Conservation (phyloP, 768 basidiomycete genomes). For the Russula virescens region DNA sequence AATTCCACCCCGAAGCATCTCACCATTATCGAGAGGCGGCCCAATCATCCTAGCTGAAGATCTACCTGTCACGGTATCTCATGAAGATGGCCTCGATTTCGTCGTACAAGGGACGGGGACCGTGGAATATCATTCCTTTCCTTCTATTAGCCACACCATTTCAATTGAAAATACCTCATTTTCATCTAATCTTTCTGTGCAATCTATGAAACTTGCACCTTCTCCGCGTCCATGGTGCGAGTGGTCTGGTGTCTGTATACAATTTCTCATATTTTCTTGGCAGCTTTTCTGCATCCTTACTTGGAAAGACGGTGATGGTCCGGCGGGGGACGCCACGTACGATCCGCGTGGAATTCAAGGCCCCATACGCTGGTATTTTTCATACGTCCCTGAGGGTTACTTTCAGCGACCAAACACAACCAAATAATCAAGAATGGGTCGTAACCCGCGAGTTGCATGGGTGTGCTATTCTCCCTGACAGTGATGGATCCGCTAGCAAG, state of each 20-base stretch:
- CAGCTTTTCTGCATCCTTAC: constrained; percentile 5
- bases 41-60: neutral
- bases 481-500: too few species aligned
- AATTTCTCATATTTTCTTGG: neutral
- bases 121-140: neutral
- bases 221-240: constrained; percentile 11
- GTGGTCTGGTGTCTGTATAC: neutral
- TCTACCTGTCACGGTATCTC: constrained; percentile 3
- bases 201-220: neutral
- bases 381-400: neutral
- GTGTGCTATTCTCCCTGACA: neutral
- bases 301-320: neutral
- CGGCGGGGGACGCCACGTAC: neutral
- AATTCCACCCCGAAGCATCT: neutral
- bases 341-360: constrained; percentile 6
- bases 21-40: neutral
- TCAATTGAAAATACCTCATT: neutral
- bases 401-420: neutral
- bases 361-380: constrained; percentile 3
- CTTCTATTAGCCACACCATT: neutral
- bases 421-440: neutral
- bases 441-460: constrained; percentile 8
- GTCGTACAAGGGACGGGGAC: neutral
- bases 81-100: constrained; percentile 13
- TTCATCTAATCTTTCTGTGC: neutral